Evolutionary conservation across 148 eudicot species (phyloP).

Genomic region (Vaccinium vitisidaea): DNA sequence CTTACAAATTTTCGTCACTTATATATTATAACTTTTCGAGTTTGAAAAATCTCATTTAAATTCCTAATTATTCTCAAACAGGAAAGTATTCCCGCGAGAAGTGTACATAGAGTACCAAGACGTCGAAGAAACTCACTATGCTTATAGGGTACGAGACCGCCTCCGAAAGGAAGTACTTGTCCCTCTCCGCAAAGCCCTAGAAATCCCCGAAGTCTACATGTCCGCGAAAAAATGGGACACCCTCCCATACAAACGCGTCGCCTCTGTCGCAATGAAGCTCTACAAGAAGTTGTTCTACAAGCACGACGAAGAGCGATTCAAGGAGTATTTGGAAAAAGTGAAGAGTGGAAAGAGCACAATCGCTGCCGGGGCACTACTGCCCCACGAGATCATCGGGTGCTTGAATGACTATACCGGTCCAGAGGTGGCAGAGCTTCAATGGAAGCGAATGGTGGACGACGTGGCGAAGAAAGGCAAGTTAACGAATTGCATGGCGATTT

Average conservation of each 20-base stretch:
- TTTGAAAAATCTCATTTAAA: too few species aligned
- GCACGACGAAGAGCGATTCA: neutral
- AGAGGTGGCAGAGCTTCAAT: slow-evolving; percentile 45
- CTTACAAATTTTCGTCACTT: too few species aligned
- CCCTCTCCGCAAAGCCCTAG: neutral
- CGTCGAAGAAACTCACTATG: neutral
- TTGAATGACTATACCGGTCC: slow-evolving; percentile 19
- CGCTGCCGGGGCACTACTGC: neutral
- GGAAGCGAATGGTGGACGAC: slow-evolving; percentile 57
- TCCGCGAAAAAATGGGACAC: neutral
- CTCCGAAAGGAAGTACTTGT: neutral
- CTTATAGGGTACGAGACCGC: neutral
- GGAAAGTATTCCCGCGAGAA: neutral
- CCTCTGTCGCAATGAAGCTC: slow-evolving; percentile 6
- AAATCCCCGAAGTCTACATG: slow-evolving; percentile 12
- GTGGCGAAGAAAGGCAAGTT: slow-evolving; percentile 34
- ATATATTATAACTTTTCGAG: too few species aligned
- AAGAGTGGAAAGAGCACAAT: neutral
- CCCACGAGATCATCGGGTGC: neutral
- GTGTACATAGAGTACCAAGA: neutral
- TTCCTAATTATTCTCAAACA: too few species aligned
- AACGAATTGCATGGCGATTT: slow-evolving; percentile 41
- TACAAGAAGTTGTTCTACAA: neutral
- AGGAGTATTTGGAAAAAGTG: neutral
- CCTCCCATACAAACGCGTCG: neutral